phyloP scores from a whole-genome alignment of 345 rosid species.

The Citrus mangshanensis region DNA sequence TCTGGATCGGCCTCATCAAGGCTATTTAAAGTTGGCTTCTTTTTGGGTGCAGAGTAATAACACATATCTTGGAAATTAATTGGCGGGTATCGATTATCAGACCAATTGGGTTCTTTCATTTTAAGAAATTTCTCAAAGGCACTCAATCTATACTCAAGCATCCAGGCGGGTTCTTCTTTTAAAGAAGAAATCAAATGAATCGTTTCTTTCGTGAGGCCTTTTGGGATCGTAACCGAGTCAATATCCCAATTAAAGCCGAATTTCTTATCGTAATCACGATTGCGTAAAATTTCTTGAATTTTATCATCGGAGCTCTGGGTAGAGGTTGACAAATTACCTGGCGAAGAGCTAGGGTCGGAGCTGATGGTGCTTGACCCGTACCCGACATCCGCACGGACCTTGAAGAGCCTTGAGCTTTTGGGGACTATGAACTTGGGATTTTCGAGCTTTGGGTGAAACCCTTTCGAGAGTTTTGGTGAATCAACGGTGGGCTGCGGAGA shows the following conservation, averaged over 20 bases:
- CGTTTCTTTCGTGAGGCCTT: slow-evolving; percentile 75
- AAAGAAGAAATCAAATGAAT: slow-evolving; percentile 56
- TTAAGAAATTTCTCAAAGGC: slow-evolving; percentile 75
- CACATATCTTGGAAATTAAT: slow-evolving; percentile 83
- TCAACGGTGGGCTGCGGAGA: slow-evolving; percentile 32
- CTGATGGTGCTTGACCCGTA: slow-evolving; percentile 33
- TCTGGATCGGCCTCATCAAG: slow-evolving; percentile 91
- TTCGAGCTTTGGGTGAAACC: slow-evolving; percentile 32
- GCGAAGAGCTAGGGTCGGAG: slow-evolving; percentile 23
- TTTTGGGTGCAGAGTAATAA: slow-evolving; percentile 89
- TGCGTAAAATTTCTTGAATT: slow-evolving; percentile 62
- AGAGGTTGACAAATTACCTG: slow-evolving; percentile 43
- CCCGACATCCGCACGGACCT: slow-evolving; percentile 49
- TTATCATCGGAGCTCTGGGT: slow-evolving; percentile 50
- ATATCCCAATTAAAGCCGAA: slow-evolving; percentile 74
- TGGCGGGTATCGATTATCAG: slow-evolving; percentile 66
- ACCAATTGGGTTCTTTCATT: slow-evolving; percentile 80
- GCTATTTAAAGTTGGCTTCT: slow-evolving; percentile 73
- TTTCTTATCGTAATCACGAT: slow-evolving; percentile 65
- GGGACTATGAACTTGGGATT: slow-evolving; percentile 24
- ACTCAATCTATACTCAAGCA: slow-evolving; percentile 71
- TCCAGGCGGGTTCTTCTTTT: slow-evolving; percentile 90
- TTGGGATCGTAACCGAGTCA: slow-evolving; percentile 76
- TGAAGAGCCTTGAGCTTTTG: slow-evolving; percentile 23
- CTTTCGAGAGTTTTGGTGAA: slow-evolving; percentile 26